Base-by-base conservation (phyloP, 2,329 filamentous ascomycete species). In the Taxawa tesnikishii region DNA sequence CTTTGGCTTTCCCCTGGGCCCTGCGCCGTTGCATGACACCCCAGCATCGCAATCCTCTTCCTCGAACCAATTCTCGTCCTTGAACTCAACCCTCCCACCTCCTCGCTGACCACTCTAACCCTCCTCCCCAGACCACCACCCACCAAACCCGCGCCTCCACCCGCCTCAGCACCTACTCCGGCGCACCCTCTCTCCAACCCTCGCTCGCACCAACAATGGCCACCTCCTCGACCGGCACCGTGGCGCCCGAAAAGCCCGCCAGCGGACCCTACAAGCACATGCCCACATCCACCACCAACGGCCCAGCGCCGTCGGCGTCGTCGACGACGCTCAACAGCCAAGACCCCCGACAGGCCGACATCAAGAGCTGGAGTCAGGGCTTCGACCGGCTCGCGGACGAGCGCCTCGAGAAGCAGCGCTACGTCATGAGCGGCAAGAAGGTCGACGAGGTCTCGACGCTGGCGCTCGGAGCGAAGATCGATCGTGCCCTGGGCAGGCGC, bases 321-420 rank as follows among this genome's bases (percentile, higher is more conserved):
- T 40, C 31, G 55, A 59, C 34, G 33, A 40, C 35, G 9, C 45
- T 51, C 18, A 35, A 35, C 26, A 25, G 37, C 28, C 35, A 42
- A 37, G 65, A 68, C 53, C 66, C 68, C 40, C 67, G 68, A 49
- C 60, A 70, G 41, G 65, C 67, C 40, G 73, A 77, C 48, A 75
- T 90, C 53, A 72, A 78, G 55, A 73, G 82, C 44, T 84, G 90
- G 56, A 79, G 82, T 47, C 73, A 78, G 39, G 79, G 81, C 38
- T 73, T 94, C 42, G 78, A 84, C 49, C 82, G 85, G 50, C 81
- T 94, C 62, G 83, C 92, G 58, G 90, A 93, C 67, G 84, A 83
- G 60, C 81, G 80, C 29, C 75, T 94, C 16, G 65, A 74, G 45
- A 73, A 79, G 48, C 87, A 94, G 63, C 79, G 87, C 45, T 87